phyloP scores from a whole-genome alignment of 352 stramenopile genomes.

The Phytophthora sansomeana region DNA sequence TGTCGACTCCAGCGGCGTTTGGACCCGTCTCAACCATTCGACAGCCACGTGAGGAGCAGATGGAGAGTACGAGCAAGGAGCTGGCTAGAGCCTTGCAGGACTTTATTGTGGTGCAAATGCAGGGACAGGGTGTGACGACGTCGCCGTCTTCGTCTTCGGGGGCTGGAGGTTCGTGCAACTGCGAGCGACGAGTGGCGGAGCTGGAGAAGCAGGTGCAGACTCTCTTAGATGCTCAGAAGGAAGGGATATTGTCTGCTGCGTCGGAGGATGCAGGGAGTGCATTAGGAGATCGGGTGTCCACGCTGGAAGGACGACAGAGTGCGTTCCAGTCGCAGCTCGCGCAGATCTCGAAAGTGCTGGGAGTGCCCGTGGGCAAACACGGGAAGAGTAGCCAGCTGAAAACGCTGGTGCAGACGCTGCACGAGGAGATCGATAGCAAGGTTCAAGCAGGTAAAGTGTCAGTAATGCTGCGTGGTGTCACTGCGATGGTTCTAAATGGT shows the following conservation, averaged over 20 bases:
- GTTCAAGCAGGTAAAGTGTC: slow-evolving; percentile 45
- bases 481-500: neutral
- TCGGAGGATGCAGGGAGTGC: slow-evolving; percentile 27
- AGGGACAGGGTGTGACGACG: slow-evolving; percentile 24
- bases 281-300: slow-evolving; percentile 77
- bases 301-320: slow-evolving; percentile 76
- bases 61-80: slow-evolving; percentile 58
- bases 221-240: slow-evolving; percentile 29
- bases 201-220: slow-evolving; percentile 64
- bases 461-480: neutral
- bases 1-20: slow-evolving; percentile 5
- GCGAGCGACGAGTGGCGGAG: slow-evolving; percentile 61
- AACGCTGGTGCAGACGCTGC: slow-evolving; percentile 74
- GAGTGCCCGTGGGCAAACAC: slow-evolving; percentile 66
- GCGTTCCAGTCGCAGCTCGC: slow-evolving; percentile 85
- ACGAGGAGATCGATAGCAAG: slow-evolving; percentile 76
- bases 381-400: slow-evolving; percentile 74
- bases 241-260: neutral
- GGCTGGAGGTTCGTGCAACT: slow-evolving; percentile 38
- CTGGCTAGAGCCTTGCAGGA: slow-evolving; percentile 62
- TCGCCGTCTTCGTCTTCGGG: neutral
- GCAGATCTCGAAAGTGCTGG: slow-evolving; percentile 78
- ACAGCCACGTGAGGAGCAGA: slow-evolving; percentile 5
- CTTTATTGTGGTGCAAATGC: slow-evolving; percentile 62
- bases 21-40: neutral